Percentiles rank a stretch among this genome's conserved stretches.
These are phyloP conservation scores for Cryphonectria nitschkei DNA, from an alignment of 2,329 filamentous ascomycete genomes.

Conservation along the genomic window DNA sequence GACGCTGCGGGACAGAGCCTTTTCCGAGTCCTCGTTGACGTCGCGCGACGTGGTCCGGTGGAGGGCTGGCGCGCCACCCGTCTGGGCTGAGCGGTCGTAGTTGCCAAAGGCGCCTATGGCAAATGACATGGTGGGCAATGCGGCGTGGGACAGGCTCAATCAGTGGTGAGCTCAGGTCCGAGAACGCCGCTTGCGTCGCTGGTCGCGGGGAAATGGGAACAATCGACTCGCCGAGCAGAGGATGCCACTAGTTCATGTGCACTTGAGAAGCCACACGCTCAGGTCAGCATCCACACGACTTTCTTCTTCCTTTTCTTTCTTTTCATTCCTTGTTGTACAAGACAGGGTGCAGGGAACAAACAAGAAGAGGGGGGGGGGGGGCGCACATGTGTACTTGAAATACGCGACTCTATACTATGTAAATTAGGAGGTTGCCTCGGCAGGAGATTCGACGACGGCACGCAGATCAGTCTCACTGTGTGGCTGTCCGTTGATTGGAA, in stretches of 20 bases:
- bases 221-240: background rate
- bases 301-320: background rate
- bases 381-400: background rate
- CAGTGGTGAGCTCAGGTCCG: background rate
- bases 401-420: background rate
- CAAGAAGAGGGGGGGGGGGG: background rate
- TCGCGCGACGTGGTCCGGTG: slow-evolving; percentile 33
- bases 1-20: background rate
- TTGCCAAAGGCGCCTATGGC: slow-evolving; percentile 47
- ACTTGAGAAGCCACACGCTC: background rate
- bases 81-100: slow-evolving; percentile 53
- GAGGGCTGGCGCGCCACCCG: slow-evolving; percentile 42
- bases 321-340: background rate
- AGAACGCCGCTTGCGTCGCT: slow-evolving; percentile 9
- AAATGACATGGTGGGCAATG: slow-evolving; percentile 44
- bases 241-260: background rate
- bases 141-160: background rate
- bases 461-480: background rate
- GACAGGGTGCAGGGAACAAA: background rate
- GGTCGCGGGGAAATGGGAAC: background rate
- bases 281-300: background rate
- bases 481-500: background rate
- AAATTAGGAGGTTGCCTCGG: background rate
- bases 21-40: slow-evolving; percentile 32
- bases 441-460: background rate